Base-by-base conservation (phyloP, 169 alveolate species). In the Plasmodium inui region DNA sequence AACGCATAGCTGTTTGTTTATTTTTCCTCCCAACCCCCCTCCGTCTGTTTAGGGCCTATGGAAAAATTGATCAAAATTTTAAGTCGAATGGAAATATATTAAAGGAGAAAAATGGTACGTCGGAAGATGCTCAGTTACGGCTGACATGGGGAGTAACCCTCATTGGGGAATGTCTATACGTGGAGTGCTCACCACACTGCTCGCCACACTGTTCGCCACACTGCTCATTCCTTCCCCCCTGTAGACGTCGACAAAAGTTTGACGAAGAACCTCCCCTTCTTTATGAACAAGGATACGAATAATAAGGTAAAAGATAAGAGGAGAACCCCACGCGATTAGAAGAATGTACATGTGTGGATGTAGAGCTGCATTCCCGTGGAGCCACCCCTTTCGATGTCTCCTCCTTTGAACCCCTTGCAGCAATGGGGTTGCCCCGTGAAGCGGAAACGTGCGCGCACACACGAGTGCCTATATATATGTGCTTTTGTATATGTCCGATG, bases 251-350 rank as follows among this genome's bases (percentile, higher is more conserved):
- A 84, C 73, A 78, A 84, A 12, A 46, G 73, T 19, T 71, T 73
- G n/a, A 46, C 92, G 19, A 32, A 84, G 32, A 84, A 84, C 6
- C 61, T 84, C 28, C 92, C 92, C 34, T 84, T 84, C 78, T 84
- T 84, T 74, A 26, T 84, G 84, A 84, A 12, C 22, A 84, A 73
- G 53, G 41, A 50, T 30, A 26, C 30, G 70, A 44, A 73, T 50
- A 72, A 26, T 22, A 41, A n/a, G 70, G 83, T 41, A 84, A 37
- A 17, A 84, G 9, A 26, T 22, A 17, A 19, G 37, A 37, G 5
- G 57, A 44, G 32, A 26, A 22, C 32, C 37, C 17, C 76, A 67
- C 76, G 30, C 28, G 76, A 19, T n/a, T 61, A 8, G 26, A 61
- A 61, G 10, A n/a, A 61, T n/a, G 32, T 19, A 61, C 74, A 5